These are phyloP conservation scores for Oryza rufipogon DNA, from an alignment of 176 grass and related monocot genomes.

Conservation along the genomic window DNA sequence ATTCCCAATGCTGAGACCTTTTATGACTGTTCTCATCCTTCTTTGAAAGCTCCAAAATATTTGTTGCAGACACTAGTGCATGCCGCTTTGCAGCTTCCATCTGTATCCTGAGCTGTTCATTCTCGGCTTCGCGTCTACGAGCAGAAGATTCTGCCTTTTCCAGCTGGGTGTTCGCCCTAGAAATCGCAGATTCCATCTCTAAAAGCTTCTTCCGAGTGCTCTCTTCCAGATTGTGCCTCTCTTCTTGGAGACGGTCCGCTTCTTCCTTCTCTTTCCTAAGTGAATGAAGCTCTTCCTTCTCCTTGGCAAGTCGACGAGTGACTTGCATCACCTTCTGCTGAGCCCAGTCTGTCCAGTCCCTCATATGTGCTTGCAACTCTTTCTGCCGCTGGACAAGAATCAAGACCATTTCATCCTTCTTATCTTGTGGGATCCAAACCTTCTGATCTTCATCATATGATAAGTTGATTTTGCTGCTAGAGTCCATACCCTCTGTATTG, in stretches of 20 bases:
- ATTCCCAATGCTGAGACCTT: constrained; percentile 84
- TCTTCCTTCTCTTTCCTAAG: constrained; percentile 86
- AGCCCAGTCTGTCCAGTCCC: constrained; percentile 92
- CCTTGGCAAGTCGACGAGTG: constrained; percentile 73
- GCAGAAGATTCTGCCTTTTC: constrained; percentile 76
- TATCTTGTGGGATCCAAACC: constrained; percentile 76
- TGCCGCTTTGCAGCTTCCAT: constrained; percentile 88
- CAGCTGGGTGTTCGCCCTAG: constrained; percentile 65
- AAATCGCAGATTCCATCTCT: constrained; percentile 92
- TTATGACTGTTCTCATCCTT: constrained; percentile 76
- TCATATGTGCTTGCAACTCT: constrained; percentile 74
- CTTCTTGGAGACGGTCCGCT: constrained; percentile 59
- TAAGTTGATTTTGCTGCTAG: constrained; percentile 47
- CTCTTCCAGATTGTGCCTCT: constrained; percentile 76
- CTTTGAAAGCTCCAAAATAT: constrained; percentile 66
- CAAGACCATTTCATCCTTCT: constrained; percentile 77
- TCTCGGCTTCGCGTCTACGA: constrained; percentile 65
- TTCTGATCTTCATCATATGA: constrained; percentile 60
- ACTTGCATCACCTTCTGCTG: constrained; percentile 98
- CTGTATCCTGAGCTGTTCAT: constrained; percentile 66
- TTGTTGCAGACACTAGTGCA: constrained; percentile 56
- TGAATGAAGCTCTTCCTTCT: constrained; percentile 77
- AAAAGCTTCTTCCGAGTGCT: constrained; percentile 85
- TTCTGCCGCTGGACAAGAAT: constrained; percentile 75
- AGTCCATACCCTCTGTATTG: constrained; percentile 44